Conservation (phyloP, 495 filamentous ascomycete species). For the Hypoxylon perforatum region DNA sequence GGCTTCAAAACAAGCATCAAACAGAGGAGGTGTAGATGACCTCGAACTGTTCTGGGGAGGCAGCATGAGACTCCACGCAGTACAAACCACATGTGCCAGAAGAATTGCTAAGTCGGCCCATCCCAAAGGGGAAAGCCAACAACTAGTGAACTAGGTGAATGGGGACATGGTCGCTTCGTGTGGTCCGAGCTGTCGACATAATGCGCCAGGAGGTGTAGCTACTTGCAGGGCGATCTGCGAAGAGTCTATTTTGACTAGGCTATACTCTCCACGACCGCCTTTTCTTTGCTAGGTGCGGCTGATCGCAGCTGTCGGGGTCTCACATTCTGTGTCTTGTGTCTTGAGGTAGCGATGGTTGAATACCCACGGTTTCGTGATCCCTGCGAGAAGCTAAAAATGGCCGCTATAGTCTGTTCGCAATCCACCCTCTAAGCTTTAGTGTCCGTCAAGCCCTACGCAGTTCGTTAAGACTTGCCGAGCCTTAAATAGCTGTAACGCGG, state of each 20-base stretch:
- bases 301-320: conserved; percentile 35
- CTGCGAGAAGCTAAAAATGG: conserved; percentile 41
- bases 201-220: conserved; percentile 13
- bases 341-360: conserved; percentile 30
- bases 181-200: conserved; percentile 22
- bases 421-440: conserved; percentile 18
- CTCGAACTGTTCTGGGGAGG: conserved; percentile 37
- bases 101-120: conserved; percentile 29
- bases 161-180: conserved; percentile 18
- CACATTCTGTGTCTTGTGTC: conserved; percentile 31
- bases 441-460: conserved; percentile 18
- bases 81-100: conserved; percentile 32
- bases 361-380: conserved; percentile 46
- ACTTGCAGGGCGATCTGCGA: conserved; percentile 41
- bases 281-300: conserved; percentile 22
- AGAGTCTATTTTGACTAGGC: conserved; percentile 19
- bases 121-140: conserved; percentile 26
- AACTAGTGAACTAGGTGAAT: not conserved
- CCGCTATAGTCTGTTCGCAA: conserved; percentile 33
- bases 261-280: conserved; percentile 32
- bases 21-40: conserved; percentile 50
- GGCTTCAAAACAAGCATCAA: conserved; percentile 61
- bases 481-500: conserved; percentile 37
- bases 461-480: conserved; percentile 29
- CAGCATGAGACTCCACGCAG: conserved; percentile 42